A percentile compares a stretch with the other conserved stretches of the same genome.
Conservation (phyloP, 2,329 filamentous ascomycete species). For the Aspergillus pseudonomiae region DNA sequence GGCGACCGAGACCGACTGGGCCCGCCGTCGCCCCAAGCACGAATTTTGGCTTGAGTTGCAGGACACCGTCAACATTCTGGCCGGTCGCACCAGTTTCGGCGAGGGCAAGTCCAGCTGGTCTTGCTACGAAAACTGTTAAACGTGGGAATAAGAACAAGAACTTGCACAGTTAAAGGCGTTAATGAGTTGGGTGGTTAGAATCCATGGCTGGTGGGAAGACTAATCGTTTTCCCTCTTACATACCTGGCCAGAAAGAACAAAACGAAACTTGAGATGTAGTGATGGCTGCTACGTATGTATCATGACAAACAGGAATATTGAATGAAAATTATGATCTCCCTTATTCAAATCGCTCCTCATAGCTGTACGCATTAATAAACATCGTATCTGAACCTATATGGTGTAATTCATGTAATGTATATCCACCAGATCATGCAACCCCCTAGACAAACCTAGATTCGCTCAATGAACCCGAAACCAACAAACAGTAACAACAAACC, state of each 20-base stretch:
- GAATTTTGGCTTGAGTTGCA: constrained; percentile 86
- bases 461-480: neutral
- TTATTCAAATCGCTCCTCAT: neutral
- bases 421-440: neutral
- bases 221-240: neutral
- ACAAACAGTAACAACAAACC: neutral
- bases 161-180: constrained; percentile 1
- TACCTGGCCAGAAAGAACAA: neutral
- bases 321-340: constrained; percentile 7
- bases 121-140: constrained; percentile 27
- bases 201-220: neutral
- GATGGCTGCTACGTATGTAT: constrained; percentile 3
- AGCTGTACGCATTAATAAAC: neutral
- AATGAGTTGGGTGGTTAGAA: constrained; percentile 1
- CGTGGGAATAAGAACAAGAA: neutral
- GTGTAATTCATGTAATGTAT: neutral
- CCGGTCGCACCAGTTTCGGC: constrained; percentile 62
- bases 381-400: neutral
- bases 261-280: neutral
- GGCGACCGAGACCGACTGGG: constrained; percentile 87
- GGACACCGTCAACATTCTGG: constrained; percentile 80
- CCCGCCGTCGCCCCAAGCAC: constrained; percentile 77
- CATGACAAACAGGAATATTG: constrained; percentile 3
- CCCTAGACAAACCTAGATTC: neutral
- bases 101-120: constrained; percentile 28